Conservation (phyloP, 305 asterid genomes). For the Lippia alba region DNA sequence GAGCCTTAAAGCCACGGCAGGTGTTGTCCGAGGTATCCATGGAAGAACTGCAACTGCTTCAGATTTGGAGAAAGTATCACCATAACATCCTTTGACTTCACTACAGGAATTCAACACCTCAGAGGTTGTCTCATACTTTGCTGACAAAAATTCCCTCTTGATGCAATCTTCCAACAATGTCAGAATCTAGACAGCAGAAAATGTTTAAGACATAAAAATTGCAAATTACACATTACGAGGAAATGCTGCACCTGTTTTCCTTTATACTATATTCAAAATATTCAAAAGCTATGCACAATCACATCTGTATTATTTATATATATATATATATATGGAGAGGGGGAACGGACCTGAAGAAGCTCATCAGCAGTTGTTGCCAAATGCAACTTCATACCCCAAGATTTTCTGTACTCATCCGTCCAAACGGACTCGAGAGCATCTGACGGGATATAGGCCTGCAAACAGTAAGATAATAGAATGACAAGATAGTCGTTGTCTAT, state of each 20-base stretch:
- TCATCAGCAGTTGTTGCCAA: constrained; percentile 66
- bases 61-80: constrained; percentile 21
- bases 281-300: not conserved
- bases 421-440: constrained; percentile 72
- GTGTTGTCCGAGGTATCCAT: constrained; percentile 76
- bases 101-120: constrained; percentile 57
- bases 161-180: constrained; percentile 66
- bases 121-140: constrained; percentile 59
- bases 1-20: constrained; percentile 80
- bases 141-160: constrained; percentile 63
- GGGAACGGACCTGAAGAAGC: constrained; percentile 68
- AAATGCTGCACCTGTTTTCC: not conserved
- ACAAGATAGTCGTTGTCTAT: too few relatives aligned
- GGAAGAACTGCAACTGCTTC: constrained; percentile 60
- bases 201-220: not conserved
- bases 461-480: not conserved
- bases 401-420: constrained; percentile 67
- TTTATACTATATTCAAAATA: not conserved
- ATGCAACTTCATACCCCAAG: constrained; percentile 69
- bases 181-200: constrained; percentile 49
- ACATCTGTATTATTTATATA: too few relatives aligned
- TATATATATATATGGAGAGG: not conserved
- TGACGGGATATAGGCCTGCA: constrained; percentile 78
- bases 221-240: not conserved
- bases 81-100: constrained; percentile 31